Percentiles rank a stretch among this genome's conserved stretches.
Evolutionary conservation across 176 grass and related monocot genomes (phyloP).

Genomic region (Musa itinerans): DNA sequence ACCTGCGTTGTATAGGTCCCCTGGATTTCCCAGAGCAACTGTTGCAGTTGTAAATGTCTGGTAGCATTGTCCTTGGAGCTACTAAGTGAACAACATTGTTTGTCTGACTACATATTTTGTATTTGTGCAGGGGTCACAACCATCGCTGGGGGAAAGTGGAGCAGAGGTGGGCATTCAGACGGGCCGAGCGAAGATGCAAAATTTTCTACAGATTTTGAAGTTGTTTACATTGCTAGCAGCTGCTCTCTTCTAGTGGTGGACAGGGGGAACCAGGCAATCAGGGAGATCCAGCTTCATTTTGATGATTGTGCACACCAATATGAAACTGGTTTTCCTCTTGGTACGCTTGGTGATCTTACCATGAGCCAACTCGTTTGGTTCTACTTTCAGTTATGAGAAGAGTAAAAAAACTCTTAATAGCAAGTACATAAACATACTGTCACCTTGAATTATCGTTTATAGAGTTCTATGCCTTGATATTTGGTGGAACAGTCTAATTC

Average conservation of each 20-base stretch:
- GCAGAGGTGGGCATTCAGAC: slow-evolving; percentile 67
- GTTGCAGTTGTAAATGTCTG: no score
- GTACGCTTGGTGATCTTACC: slow-evolving; percentile 29
- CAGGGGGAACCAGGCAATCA: slow-evolving; percentile 90
- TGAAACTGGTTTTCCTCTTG: slow-evolving; percentile 84
- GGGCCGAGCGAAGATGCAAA: slow-evolving; percentile 87
- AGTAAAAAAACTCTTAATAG: not conserved
- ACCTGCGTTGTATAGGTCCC: no score
- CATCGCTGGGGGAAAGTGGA: slow-evolving; percentile 80
- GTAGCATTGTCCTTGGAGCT: no score
- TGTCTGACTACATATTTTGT: not conserved
- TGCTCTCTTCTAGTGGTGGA: slow-evolving; percentile 94
- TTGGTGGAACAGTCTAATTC: not conserved
- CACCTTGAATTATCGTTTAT: no score
- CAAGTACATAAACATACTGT: not conserved
- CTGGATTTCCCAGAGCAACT: no score
- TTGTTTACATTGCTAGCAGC: slow-evolving; percentile 65
- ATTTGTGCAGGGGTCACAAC: slow-evolving; percentile 75
- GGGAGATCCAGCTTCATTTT: slow-evolving; percentile 72
- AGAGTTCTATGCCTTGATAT: not conserved
- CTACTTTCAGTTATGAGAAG: not conserved
- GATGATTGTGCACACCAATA: slow-evolving; percentile 74
- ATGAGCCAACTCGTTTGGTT: not conserved
- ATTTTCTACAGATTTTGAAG: slow-evolving; percentile 92
- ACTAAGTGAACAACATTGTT: not conserved